Conservation (phyloP, 2,329 filamentous ascomycete genomes). For the Geosmithia morbida region DNA sequence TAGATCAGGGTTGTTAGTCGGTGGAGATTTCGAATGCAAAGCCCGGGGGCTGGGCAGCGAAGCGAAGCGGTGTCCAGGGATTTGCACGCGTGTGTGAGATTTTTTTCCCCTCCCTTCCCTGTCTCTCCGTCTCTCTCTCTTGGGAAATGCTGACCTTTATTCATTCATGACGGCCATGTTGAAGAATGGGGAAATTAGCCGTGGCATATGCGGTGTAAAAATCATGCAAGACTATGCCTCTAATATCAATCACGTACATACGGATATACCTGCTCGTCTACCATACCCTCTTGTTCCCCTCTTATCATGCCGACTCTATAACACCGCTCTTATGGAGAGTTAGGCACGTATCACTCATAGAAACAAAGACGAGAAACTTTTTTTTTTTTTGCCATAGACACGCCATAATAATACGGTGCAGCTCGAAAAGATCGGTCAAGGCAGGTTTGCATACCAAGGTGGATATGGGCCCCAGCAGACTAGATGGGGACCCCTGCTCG, state of each 20-base stretch:
- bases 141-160: background rate
- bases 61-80: background rate
- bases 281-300: too few relatives aligned
- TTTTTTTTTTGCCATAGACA: too few relatives aligned
- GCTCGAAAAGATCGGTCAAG: background rate
- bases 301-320: too few relatives aligned
- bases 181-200: background rate
- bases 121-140: background rate
- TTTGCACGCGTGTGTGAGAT: too few relatives aligned
- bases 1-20: background rate
- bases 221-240: too few relatives aligned
- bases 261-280: too few relatives aligned
- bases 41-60: background rate
- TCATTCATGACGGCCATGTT: background rate
- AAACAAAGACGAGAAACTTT: too few relatives aligned
- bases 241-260: too few relatives aligned
- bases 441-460: background rate
- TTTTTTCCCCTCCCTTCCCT: background rate
- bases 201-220: background rate
- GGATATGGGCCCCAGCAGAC: background rate
- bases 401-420: background rate
- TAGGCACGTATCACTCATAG: too few relatives aligned
- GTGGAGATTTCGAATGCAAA: background rate
- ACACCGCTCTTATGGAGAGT: too few relatives aligned
- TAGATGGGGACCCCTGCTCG: background rate